phyloP scores from a whole-genome alignment of 805 yeast genomes.

The Candida manassasensis region DNA sequence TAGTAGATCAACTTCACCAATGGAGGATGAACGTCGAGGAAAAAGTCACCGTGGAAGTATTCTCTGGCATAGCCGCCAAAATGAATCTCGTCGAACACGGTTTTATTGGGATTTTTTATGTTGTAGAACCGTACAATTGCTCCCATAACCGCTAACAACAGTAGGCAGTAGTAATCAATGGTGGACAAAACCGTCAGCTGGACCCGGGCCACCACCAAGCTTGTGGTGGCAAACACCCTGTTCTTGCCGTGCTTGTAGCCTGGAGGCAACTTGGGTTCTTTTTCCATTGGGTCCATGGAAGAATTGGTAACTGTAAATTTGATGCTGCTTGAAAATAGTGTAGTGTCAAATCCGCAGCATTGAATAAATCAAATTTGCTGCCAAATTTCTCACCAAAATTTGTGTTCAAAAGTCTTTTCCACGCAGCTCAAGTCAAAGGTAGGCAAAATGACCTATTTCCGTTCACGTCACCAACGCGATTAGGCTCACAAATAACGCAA shows the following conservation, averaged over 20 bases:
- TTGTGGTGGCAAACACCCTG: conserved; percentile 26
- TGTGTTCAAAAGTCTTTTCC: too few species aligned
- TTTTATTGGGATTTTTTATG: conserved; percentile 31
- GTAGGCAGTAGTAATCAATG: conserved; percentile 18
- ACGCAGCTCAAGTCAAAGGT: too few species aligned
- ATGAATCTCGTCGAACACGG: conserved; percentile 48
- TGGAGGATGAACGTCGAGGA: conserved; percentile 73
- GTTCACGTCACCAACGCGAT: too few species aligned
- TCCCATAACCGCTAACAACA: conserved; percentile 19
- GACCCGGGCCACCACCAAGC: conserved; percentile 12
- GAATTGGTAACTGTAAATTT: too few species aligned
- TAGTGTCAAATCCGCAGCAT: too few species aligned
- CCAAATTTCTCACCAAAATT: too few species aligned
- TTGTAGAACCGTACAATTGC: conserved; percentile 26
- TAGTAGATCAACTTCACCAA: conserved; percentile 57
- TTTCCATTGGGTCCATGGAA: conserved; percentile 1
- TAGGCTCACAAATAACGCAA: too few species aligned
- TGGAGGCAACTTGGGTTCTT: conserved; percentile 14
- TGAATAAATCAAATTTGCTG: too few species aligned
- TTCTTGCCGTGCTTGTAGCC: conserved; percentile 27
- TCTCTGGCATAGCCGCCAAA: conserved; percentile 35
- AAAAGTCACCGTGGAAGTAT: conserved; percentile 55
- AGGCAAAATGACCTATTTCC: too few species aligned
- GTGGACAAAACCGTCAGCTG: conserved; percentile 10
- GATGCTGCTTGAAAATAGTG: too few species aligned